These are phyloP conservation scores for Hyaloscypha variabilis DNA, from an alignment of 495 filamentous ascomycete genomes.

Conservation along the genomic window DNA sequence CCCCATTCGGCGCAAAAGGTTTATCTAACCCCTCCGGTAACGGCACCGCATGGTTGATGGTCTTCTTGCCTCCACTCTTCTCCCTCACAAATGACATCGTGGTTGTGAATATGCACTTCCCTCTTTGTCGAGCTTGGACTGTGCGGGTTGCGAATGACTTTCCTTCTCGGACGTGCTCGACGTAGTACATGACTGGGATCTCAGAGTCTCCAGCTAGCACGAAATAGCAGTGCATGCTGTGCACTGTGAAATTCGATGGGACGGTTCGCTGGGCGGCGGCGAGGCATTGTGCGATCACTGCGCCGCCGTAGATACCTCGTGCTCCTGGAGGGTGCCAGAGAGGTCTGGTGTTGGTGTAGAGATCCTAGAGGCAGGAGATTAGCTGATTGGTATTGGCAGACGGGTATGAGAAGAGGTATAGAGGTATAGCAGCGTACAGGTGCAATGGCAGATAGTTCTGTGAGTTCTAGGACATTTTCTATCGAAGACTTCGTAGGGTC, in stretches of 20 bases:
- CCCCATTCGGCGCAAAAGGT: conserved; percentile 26
- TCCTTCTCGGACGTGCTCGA: conserved; percentile 91
- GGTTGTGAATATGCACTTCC: conserved; percentile 91
- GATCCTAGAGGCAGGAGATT: conserved; percentile 52
- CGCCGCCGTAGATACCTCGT: conserved; percentile 90
- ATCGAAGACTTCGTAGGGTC: conserved; percentile 77
- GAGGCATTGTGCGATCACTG: conserved; percentile 90
- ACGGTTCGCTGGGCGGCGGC: conserved; percentile 88
- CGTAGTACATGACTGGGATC: conserved; percentile 82
- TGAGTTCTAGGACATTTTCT: conserved; percentile 87
- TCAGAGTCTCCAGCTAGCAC: conserved; percentile 84
- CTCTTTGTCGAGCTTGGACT: conserved; percentile 88
- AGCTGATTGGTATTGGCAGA: not conserved
- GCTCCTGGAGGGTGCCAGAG: conserved; percentile 91
- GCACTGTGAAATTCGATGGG: conserved; percentile 74
- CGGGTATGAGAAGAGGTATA: not conserved
- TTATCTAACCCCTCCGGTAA: conserved; percentile 55
- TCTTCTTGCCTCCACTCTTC: conserved; percentile 63
- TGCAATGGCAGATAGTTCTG: conserved; percentile 75
- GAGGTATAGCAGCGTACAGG: conserved; percentile 55
- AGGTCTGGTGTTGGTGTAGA: conserved; percentile 91
- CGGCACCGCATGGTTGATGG: conserved; percentile 60
- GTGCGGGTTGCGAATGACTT: conserved; percentile 90
- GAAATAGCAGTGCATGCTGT: conserved; percentile 99
- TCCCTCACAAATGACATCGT: conserved; percentile 86